A percentile compares a stretch with the other conserved stretches of the same genome.
Conservation (phyloP, 352 stramenopile species). For the Phytophthora colocasiae region DNA sequence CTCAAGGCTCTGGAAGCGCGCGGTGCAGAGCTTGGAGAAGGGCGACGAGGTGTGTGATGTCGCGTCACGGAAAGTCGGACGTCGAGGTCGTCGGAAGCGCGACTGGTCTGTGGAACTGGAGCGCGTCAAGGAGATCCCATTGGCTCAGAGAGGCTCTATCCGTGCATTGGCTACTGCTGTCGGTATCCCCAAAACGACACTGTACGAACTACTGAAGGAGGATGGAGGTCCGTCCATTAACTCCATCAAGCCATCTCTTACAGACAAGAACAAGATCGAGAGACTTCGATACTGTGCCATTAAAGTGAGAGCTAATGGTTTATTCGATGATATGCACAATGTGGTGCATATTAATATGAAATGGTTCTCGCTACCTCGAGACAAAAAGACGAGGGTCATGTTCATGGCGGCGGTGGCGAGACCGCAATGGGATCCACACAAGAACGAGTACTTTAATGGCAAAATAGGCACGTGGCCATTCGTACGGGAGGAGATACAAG, state of each 20-base stretch:
- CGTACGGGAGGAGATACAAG: conserved; percentile 29
- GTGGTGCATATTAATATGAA: conserved; percentile 59
- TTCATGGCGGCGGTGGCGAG: conserved; percentile 50
- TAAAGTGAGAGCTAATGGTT: conserved; percentile 43
- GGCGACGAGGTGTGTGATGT: conserved; percentile 50
- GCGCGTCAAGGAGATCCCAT: conserved; percentile 48
- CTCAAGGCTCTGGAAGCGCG: conserved; percentile 52
- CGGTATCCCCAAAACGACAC: conserved; percentile 55
- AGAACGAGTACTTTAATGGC: conserved; percentile 45
- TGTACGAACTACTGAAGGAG: conserved; percentile 51
- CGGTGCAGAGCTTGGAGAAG: conserved; percentile 46
- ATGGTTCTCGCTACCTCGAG: conserved; percentile 45
- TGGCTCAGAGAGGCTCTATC: conserved; percentile 47
- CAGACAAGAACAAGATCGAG: conserved; percentile 52
- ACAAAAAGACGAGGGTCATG: conserved; percentile 54
- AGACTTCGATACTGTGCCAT: conserved; percentile 41
- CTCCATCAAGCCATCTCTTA: conserved; percentile 51
- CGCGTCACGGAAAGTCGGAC: conserved; percentile 51
- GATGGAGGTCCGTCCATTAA: conserved; percentile 41
- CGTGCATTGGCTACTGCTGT: conserved; percentile 47
- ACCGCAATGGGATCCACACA: conserved; percentile 48
- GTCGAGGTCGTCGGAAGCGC: conserved; percentile 47
- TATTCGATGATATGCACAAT: conserved; percentile 56
- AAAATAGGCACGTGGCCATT: conserved; percentile 60
- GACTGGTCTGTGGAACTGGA: conserved; percentile 54